Evolutionary conservation across 768 basidiomycete genomes (phyloP), one percentile per base, ranked within the genome.

Genomic region (Phylloporus arenicola): DNA sequence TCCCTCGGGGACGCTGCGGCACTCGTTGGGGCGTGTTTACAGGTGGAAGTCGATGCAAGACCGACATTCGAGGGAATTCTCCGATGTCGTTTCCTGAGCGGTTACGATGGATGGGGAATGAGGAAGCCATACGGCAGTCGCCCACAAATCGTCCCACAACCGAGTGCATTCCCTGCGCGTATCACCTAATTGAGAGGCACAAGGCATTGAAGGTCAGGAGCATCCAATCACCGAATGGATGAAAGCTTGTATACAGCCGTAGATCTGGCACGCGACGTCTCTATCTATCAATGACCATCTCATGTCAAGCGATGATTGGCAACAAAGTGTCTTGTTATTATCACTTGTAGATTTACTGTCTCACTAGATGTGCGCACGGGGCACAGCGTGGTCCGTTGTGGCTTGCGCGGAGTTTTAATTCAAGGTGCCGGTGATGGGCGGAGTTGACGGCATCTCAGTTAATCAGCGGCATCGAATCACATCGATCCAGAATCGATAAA

Each of bases 41-140:
- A 83, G 57, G 79, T 94, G n/a, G 83, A 88, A 33, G 77, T 89
- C 34, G 69, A 66, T 33, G 82, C 83, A 20, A 79, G 95, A 47
- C 94, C 95, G 14, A 85, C 86, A 5, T 96, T 95, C 63, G 90
- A 92, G 60, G 77, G 77, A 63, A 80, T 97, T 46, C 72, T 89
- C 33, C 75, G 84, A 60, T 86, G 83, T 67, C 79, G 84, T 25
- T 97, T 96, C 73, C 71, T 98, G 55, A 75, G 75, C 47, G 92
- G 92, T 9, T 67, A 70, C 19, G 82, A 76, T 29, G 92, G 93
- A 6, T 96, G 92, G 92, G 69, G 75, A 14, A 60, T 64, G 65
- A 70, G 51, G 52, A 60, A 47, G 22, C 55, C 66, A 33, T 70
- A 64, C 17, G 68, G 65, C 24, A 68, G 60, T 50, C 60, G 53